Conservation (phyloP, 2,329 filamentous ascomycete genomes). For the Aspergillus viridinutans region DNA sequence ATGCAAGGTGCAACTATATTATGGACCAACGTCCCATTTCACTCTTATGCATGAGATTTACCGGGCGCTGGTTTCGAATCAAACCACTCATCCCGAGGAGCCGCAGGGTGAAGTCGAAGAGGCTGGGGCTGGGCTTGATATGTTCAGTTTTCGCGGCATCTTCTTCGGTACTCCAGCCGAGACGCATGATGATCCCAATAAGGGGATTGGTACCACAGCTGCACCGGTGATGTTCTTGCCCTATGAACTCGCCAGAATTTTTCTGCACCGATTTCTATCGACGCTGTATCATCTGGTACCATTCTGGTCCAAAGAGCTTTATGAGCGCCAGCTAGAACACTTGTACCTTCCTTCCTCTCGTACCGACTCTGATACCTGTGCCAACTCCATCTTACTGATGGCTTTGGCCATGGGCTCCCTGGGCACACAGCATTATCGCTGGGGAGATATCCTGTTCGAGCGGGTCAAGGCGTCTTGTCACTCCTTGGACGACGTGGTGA, state of each 20-base stretch:
- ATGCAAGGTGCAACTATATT: conserved; percentile 44
- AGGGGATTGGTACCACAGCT: conserved; percentile 19
- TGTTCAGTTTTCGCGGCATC: conserved; percentile 36
- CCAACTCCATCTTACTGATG: conserved; percentile 38
- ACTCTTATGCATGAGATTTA: conserved; percentile 41
- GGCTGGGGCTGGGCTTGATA: conserved; percentile 35
- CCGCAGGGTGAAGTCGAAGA: conserved; percentile 34
- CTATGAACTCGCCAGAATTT: conserved; percentile 33
- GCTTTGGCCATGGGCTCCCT: conserved; percentile 36
- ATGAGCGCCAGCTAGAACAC: conserved; percentile 32
- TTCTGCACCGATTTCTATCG: conserved; percentile 40
- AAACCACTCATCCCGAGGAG: conserved; percentile 11
- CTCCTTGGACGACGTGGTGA: conserved; percentile 43
- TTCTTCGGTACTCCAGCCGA: conserved; percentile 40
- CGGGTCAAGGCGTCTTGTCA: conserved; percentile 39
- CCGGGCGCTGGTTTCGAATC: conserved; percentile 26
- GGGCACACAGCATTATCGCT: conserved; percentile 37
- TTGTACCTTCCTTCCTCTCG: conserved; percentile 32
- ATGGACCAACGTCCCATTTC: conserved; percentile 47
- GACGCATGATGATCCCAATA: conserved; percentile 27
- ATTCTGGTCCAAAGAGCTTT: conserved; percentile 31
- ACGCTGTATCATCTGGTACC: conserved; percentile 40
- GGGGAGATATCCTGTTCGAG: conserved; percentile 42
- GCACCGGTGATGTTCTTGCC: conserved; percentile 36
- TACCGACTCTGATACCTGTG: conserved; percentile 30